Conservation (phyloP, 148 eudicot genomes). For the Fagopyrum tataricum region DNA sequence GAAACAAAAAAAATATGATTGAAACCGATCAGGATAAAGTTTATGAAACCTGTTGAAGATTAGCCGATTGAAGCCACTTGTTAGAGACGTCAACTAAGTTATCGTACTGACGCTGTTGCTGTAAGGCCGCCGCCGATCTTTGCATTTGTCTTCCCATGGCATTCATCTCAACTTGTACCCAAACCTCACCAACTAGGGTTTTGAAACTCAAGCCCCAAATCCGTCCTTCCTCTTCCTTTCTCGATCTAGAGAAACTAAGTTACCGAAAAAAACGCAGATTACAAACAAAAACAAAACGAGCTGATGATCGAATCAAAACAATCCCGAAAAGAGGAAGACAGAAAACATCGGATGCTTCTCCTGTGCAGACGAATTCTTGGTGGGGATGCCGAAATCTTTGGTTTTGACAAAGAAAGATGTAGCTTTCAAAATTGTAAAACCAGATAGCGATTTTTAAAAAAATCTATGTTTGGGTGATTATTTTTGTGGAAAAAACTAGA, state of each 20-base stretch:
- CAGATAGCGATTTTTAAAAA: neutral
- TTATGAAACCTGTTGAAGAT: slow-evolving; percentile 26
- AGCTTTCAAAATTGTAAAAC: slow-evolving; percentile 1
- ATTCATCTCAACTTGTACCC: slow-evolving; percentile 22
- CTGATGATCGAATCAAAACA: neutral
- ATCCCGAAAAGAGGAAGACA: neutral
- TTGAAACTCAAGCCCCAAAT: neutral
- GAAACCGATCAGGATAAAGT: neutral
- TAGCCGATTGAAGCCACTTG: slow-evolving; percentile 61
- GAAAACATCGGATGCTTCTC: neutral
- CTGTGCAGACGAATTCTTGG: neutral
- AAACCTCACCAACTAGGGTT: slow-evolving; percentile 10
- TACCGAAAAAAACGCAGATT: neutral
- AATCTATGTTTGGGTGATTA: neutral
- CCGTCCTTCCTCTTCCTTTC: slow-evolving; percentile 1
- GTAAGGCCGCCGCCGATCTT: slow-evolving; percentile 31
- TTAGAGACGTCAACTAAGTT: slow-evolving; percentile 37
- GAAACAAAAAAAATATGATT: neutral
- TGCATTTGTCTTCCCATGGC: slow-evolving; percentile 47
- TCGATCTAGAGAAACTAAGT: neutral
- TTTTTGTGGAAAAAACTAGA: neutral
- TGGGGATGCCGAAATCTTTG: neutral
- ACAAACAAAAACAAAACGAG: neutral
- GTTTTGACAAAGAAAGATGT: neutral
- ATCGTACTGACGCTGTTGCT: slow-evolving; percentile 31